Conservation (phyloP, 148 eudicot species). For the Diospyros kaki region DNA sequence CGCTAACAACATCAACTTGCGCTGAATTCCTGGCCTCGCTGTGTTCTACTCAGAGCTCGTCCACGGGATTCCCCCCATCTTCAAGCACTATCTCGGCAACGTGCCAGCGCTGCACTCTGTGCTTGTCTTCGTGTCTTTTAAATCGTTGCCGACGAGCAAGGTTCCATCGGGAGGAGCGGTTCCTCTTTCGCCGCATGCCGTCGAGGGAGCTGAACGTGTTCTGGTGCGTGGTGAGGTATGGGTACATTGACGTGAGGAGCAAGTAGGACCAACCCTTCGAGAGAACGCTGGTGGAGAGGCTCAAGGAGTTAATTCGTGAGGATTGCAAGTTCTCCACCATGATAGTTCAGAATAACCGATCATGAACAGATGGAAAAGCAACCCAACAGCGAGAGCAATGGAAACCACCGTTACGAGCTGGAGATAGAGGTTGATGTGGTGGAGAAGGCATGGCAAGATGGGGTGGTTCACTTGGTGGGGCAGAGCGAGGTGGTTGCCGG, state of each 20-base stretch:
- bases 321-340: constrained; percentile 14
- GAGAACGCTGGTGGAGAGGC: constrained; percentile 27
- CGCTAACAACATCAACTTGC: constrained; percentile 17
- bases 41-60: constrained; percentile 76
- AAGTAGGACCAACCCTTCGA: constrained; percentile 44
- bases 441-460: constrained; percentile 41
- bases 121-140: constrained; percentile 57
- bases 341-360: not conserved
- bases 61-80: constrained; percentile 80
- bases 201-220: constrained; percentile 47
- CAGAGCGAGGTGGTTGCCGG: constrained; percentile 47
- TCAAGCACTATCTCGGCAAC: constrained; percentile 61
- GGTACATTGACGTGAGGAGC: constrained; percentile 43
- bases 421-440: constrained; percentile 30
- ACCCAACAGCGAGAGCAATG: not conserved
- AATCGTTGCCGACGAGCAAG: constrained; percentile 55
- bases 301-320: constrained; percentile 39
- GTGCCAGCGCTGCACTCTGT: constrained; percentile 62
- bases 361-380: not conserved
- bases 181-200: constrained; percentile 47
- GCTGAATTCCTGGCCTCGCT: constrained; percentile 54
- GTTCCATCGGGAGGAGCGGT: constrained; percentile 51
- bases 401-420: not conserved
- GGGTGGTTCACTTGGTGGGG: constrained; percentile 59
- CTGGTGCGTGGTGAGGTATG: constrained; percentile 59